A percentile compares a stretch with the other conserved stretches of the same genome.
These are phyloP conservation scores for Zygosaccharomyces pseudobailii DNA, from an alignment of 1,139 yeast species.

Conservation along the genomic window DNA sequence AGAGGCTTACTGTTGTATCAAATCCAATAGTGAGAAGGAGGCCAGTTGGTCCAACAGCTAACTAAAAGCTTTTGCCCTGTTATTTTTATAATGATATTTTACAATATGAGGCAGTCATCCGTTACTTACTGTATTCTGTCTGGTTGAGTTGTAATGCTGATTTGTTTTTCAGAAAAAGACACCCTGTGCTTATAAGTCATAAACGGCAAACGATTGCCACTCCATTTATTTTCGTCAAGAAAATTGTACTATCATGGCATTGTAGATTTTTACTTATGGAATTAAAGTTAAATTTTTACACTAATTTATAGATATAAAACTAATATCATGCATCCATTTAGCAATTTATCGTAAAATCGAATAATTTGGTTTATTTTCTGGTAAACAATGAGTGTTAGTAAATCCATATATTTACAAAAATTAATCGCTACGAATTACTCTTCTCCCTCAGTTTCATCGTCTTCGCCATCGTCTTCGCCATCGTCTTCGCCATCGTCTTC, in stretches of 20 bases:
- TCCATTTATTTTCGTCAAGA: neutral
- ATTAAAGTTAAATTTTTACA: neutral
- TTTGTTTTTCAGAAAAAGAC: neutral
- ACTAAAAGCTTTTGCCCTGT: constrained; percentile 1
- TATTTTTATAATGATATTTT: constrained; percentile 4
- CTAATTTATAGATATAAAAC: neutral
- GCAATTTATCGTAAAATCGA: neutral
- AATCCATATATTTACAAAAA: neutral
- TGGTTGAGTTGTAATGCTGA: neutral
- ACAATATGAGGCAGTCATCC: neutral
- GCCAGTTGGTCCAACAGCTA: constrained; percentile 1
- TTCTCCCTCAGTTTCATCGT: constrained; percentile 22
- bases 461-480: constrained; percentile 36
- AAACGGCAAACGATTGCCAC: neutral
- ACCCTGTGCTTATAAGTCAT: neutral
- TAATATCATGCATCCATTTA: neutral
- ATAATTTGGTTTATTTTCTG: neutral
- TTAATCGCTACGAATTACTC: neutral
- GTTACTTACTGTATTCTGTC: neutral
- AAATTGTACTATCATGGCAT: neutral
- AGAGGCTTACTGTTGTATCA: constrained; percentile 3
- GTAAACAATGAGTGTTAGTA: neutral
- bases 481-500: constrained; percentile 35
- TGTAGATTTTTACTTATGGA: neutral
- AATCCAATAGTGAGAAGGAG: constrained; percentile 4